Conservation (phyloP, 495 filamentous ascomycete species). For the Annulohypoxylon bovei region DNA sequence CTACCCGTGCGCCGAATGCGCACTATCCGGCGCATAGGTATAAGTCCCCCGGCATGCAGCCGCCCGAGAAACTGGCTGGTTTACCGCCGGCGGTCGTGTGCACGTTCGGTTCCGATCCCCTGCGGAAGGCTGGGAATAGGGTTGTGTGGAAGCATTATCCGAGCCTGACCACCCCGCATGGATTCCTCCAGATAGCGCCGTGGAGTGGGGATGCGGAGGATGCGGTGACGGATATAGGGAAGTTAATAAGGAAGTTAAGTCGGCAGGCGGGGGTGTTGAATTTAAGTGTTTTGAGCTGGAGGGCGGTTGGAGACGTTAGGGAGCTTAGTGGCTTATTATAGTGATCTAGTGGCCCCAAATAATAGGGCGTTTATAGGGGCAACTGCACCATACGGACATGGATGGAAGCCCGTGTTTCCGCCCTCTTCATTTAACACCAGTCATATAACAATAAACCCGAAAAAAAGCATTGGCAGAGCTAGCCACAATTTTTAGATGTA, state of each 20-base stretch:
- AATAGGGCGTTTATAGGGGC: too few relatives aligned
- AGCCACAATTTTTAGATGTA: conserved; percentile 43
- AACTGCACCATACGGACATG: too few relatives aligned
- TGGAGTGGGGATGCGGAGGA: conserved; percentile 48
- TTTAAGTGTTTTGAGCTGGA: not conserved
- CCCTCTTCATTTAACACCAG: too few relatives aligned
- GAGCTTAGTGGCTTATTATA: too few relatives aligned
- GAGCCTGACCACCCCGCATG: conserved; percentile 45
- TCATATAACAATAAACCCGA: too few relatives aligned
- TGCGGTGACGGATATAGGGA: conserved; percentile 29
- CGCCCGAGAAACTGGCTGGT: conserved; percentile 14
- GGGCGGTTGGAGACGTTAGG: too few relatives aligned
- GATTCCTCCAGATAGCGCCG: conserved; percentile 51
- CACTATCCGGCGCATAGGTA: conserved; percentile 38
- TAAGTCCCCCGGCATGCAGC: conserved; percentile 40
- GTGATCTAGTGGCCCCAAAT: too few relatives aligned
- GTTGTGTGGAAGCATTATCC: conserved; percentile 48
- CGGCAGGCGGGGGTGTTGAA: not conserved
- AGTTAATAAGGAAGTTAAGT: conserved; percentile 5
- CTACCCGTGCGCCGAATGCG: conserved; percentile 42
- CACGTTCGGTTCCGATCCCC: conserved; percentile 52
- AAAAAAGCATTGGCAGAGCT: too few relatives aligned
- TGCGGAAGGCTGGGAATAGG: conserved; percentile 46
- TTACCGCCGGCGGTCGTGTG: conserved; percentile 46
- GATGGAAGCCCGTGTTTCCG: too few relatives aligned